Base-by-base conservation (phyloP, 352 stramenopile species). In the Globisporangium polare region DNA sequence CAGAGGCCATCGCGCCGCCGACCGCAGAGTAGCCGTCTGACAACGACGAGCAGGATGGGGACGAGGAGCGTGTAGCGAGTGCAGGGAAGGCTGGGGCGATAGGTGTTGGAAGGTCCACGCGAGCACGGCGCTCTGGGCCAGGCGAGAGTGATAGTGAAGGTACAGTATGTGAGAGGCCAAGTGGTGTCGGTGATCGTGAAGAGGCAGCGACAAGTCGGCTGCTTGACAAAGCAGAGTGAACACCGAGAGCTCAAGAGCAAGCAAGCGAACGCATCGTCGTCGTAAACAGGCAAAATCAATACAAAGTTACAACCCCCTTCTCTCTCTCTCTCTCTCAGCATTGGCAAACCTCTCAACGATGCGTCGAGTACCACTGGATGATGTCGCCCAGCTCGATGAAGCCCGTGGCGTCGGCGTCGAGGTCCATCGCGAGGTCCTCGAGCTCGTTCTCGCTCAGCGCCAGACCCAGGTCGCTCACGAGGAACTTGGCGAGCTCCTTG, bases 381-480 rank as follows among this genome's bases (percentile, higher is more conserved):
- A 94, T 86, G 62, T 94, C 83, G 60, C 74, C 70, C 58, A 92
- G 75, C 67, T 94, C 85, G 33, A 94, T 74, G 53, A 92, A 92
- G n/a, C 85, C 85, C 43, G 77, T 88, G 66, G 77, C 88, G 67
- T 92, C 80, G 2, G 71, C 54, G 51, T 94, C 83, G 26, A 94
- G 65, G 43, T 92, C 78, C 57, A 81, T 69, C 52, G 80, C 67
- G 4, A 92, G 66, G 39, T 92, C 86, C 46, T 92, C 83, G 22
- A 91, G 60, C 20, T 87, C 83, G 50, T 75, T 68, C 10, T 90
- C 80, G 39, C 66, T 73, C 18, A 88, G 73, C 9, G 74, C 59
- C 13, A 94, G 66, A 0, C 67, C 80, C 3, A 92, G 66, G 53
- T 92, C 85, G 55, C 87, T 74, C 3, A 83, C 60, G 18, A 92